Evolutionary conservation across 2,329 filamentous ascomycete species (phyloP).

Genomic region (Plectosphaerella sp.): DNA sequence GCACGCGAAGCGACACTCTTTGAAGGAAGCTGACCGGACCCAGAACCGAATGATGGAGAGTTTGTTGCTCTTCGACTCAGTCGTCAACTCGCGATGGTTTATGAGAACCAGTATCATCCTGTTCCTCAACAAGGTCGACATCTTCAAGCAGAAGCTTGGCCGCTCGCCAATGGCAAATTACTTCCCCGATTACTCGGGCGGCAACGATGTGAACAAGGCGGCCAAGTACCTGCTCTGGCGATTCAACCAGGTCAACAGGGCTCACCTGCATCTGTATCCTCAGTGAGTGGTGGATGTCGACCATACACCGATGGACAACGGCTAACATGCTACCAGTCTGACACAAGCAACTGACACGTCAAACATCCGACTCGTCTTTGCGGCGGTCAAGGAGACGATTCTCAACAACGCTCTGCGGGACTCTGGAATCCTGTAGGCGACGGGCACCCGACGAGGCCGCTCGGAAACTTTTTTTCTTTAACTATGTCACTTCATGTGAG

Average conservation of each 20-base stretch:
- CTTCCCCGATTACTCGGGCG: constrained; percentile 96
- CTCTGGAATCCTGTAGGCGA: constrained; percentile 80
- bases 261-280: constrained; percentile 93
- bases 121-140: constrained; percentile 97
- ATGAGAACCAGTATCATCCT: constrained; percentile 98
- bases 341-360: constrained; percentile 99
- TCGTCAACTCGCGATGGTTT: constrained; percentile 98
- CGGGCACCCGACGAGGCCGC: background rate
- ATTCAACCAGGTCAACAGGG: constrained; percentile 97
- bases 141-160: constrained; percentile 91
- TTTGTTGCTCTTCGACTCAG: constrained; percentile 91
- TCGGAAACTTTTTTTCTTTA: constrained; percentile 11
- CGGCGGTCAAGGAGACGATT: constrained; percentile 97
- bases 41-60: constrained; percentile 99
- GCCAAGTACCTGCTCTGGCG: constrained; percentile 97
- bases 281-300: constrained; percentile 61
- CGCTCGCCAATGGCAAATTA: constrained; percentile 90
- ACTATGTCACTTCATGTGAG: constrained; percentile 10
- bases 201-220: constrained; percentile 95
- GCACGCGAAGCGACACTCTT: background rate
- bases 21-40: background rate
- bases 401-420: constrained; percentile 97
- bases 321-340: constrained; percentile 52
- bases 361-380: constrained; percentile 96
- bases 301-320: no score